Conservation (phyloP, 192 early-diverging fungal species). For the Backusella sp. region DNA sequence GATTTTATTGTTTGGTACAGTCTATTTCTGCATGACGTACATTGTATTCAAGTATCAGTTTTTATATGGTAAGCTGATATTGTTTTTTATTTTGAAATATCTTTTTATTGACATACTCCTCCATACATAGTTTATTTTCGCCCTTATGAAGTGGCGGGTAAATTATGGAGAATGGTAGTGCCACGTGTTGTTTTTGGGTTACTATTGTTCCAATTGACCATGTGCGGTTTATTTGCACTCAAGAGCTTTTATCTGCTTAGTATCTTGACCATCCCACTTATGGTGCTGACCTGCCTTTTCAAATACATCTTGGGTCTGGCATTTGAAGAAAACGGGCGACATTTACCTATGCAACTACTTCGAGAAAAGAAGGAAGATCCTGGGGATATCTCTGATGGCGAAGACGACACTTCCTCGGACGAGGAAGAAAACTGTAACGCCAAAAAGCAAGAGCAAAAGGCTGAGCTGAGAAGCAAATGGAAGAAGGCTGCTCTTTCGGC, state of each 20-base stretch:
- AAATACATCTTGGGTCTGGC: slow-evolving; percentile 32
- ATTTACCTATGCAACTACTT: slow-evolving; percentile 31
- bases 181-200: slow-evolving; percentile 60
- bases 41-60: slow-evolving; percentile 74
- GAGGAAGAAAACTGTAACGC: not conserved
- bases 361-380: slow-evolving; percentile 13
- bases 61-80: slow-evolving; percentile 50
- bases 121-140: slow-evolving; percentile 57
- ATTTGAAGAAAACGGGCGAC: slow-evolving; percentile 12
- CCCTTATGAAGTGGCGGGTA: slow-evolving; percentile 66
- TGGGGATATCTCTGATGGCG: not conserved
- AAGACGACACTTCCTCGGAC: not conserved
- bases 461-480: not conserved
- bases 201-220: slow-evolving; percentile 65
- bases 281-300: slow-evolving; percentile 48
- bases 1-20: slow-evolving; percentile 64
- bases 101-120: not conserved
- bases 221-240: slow-evolving; percentile 61
- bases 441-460: not conserved
- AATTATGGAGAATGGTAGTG: slow-evolving; percentile 69
- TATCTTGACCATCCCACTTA: slow-evolving; percentile 39
- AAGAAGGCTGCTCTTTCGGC: not conserved
- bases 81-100: not conserved
- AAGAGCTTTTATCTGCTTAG: slow-evolving; percentile 40
- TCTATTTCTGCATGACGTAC: slow-evolving; percentile 65